A percentile compares a stretch with the other conserved stretches of the same genome.
phyloP scores from a whole-genome alignment of 176 grass and related monocot species.

The Juncus inflexus region DNA sequence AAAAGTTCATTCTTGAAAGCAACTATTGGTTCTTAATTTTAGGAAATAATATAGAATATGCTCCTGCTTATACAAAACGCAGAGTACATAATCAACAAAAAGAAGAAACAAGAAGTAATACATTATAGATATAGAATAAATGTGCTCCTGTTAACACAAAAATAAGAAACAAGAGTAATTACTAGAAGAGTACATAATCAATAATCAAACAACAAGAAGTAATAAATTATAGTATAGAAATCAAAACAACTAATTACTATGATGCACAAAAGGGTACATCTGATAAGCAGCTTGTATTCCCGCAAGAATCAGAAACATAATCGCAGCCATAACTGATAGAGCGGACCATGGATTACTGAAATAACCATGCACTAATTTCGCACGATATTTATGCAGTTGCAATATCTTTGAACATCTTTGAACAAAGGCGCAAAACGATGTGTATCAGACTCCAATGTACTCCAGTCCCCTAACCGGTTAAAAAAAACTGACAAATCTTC shows the following conservation, averaged over 20 bases:
- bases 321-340: neutral
- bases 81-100: too few species aligned
- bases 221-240: too few species aligned
- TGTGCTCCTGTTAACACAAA: too few species aligned
- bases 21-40: too few species aligned
- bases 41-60: too few species aligned
- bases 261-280: constrained; percentile 1
- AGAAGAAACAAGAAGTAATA: too few species aligned
- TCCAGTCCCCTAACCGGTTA: neutral
- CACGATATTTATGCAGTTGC: neutral
- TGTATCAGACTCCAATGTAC: neutral
- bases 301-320: neutral
- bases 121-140: too few species aligned
- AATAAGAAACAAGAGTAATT: too few species aligned
- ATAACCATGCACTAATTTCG: neutral
- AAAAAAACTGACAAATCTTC: neutral
- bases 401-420: neutral
- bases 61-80: too few species aligned
- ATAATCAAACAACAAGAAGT: too few species aligned
- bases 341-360: constrained; percentile 7
- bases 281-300: neutral
- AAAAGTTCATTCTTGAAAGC: too few species aligned
- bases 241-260: neutral
- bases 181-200: too few species aligned
- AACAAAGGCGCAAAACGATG: neutral